Conservation (phyloP, 2,329 filamentous ascomycete species). For the Aureobasidium subglaciale region DNA sequence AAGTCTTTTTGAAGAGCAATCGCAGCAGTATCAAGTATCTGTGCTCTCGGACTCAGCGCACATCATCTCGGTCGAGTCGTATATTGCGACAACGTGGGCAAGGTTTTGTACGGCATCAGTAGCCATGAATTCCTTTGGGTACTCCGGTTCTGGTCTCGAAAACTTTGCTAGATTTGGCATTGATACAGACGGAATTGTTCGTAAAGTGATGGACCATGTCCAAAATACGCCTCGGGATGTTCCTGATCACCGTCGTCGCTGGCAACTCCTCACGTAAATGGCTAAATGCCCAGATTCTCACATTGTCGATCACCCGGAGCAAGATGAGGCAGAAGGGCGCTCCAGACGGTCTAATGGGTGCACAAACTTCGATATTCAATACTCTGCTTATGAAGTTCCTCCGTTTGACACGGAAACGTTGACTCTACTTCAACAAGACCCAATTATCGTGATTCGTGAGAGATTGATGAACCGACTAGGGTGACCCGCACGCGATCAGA, state of each 20-base stretch:
- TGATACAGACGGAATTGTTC: conserved; percentile 1
- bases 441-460: too few species aligned
- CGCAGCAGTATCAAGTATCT: conserved; percentile 29
- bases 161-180: conserved; percentile 12
- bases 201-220: neutral
- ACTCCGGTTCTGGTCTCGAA: conserved; percentile 1
- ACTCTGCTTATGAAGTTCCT: too few species aligned
- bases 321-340: too few species aligned
- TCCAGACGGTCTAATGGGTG: too few species aligned
- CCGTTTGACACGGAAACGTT: too few species aligned
- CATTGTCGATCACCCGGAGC: too few species aligned
- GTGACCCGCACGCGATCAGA: too few species aligned
- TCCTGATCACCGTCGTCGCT: neutral
- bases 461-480: too few species aligned
- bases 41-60: neutral
- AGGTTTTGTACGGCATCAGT: conserved; percentile 6
- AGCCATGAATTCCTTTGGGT: conserved; percentile 8
- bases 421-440: too few species aligned
- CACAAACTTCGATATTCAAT: too few species aligned
- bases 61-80: conserved; percentile 6
- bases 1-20: conserved; percentile 38
- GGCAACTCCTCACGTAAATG: neutral
- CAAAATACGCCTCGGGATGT: neutral
- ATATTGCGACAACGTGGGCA: conserved; percentile 8
- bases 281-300: too few species aligned